Base-by-base conservation (phyloP, 2,329 filamentous ascomycete species). In the Colletotrichum eremochloae region DNA sequence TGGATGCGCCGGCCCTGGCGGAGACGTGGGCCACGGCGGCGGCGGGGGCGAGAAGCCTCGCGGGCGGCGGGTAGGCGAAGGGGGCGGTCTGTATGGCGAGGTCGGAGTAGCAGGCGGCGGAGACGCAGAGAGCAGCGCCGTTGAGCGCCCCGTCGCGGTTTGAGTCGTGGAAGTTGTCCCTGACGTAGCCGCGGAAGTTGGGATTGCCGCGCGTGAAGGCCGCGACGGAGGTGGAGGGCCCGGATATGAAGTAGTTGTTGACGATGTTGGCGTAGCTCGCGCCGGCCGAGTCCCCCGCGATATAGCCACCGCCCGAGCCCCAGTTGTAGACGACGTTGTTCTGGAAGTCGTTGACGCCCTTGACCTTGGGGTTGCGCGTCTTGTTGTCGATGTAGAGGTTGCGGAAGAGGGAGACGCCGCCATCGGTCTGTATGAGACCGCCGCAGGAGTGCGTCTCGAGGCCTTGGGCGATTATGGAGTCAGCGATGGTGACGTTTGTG, bases 351-450 rank as follows among this genome's bases (percentile, higher is more conserved):
- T 88, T 89, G 3, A 86, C 83, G 0, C 86, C 87, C 76, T 89
- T 89, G 61, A 88, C 86, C 72, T 88, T 88, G 1, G 87, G 87
- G 71, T 89, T 88, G 1, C 87, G 82, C 12, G 86, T 89, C 76
- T 89, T 88, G 74, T 87, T 89, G 73, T 88, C 86, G 67, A 88
- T 86, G 76, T 88, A 89, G 42, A 89, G 76, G 75, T 89, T 89
- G 5, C 87, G 81, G 77, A 88, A 88, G 18, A 72, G 55, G 4
- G 66, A 69, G 44, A 88, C 79, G 14, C 86, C 85, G 18, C 84
- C 84, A 31, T 86, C 80, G 1, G 85, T 86, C 77, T 88, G 83
- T 77, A 88, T 86, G 24, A 88, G 78, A 1, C 86, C 86, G 8
- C 86, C 86, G 67, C 86, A 87, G 1, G 84, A 85, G 75, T 89